Base-by-base conservation (phyloP, 768 basidiomycete genomes). In the Tricholoma flavovirens region DNA sequence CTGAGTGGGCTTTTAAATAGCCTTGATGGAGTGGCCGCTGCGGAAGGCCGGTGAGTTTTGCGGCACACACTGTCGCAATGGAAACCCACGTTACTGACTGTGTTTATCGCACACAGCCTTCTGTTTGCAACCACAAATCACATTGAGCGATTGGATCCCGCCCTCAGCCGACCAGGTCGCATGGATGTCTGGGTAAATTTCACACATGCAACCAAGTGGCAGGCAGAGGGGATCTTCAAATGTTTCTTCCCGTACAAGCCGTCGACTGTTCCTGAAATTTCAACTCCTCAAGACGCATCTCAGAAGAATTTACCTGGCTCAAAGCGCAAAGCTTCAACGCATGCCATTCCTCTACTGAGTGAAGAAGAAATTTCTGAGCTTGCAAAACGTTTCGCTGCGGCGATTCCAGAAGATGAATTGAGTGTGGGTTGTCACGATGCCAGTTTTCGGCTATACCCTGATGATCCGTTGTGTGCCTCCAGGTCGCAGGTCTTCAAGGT, bases 171-270 rank as follows among this genome's bases (percentile, higher is more conserved):
- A 19, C 89, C 93, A 26, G 93, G 93, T 56, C 88, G 90, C 46
- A 91, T 92, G 88, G 92, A 93, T 64, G 86, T 95, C 14, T 93
- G 90, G 90, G 80, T 94, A 38, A 90, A 92, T 74, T 93, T 93
- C 72, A 86, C 87, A 51, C 86, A 93, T 65, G 90, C 91, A 5
- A 91, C 89, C 7, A 93, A 90, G 69, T 93, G 89, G 89, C 91
- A 93, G 66, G 91, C 91, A 12, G 90, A 92, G 70, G 90, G 89
- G 51, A 90, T 93, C 67, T 93, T 92, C 83, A 91, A 91, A 69
- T 91, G 89, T 70, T 93, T 93, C 83, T 93, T 93, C 86, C 90
- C 91, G 3, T 86, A 70, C 70, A 83, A 76, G 60, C 73, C 76
- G 52, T 56, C 71, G 17, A 55, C 67, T 36, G 56, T 63, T 14